phyloP scores from a whole-genome alignment of 169 alveolate species.

The Eimeria sp. region DNA sequence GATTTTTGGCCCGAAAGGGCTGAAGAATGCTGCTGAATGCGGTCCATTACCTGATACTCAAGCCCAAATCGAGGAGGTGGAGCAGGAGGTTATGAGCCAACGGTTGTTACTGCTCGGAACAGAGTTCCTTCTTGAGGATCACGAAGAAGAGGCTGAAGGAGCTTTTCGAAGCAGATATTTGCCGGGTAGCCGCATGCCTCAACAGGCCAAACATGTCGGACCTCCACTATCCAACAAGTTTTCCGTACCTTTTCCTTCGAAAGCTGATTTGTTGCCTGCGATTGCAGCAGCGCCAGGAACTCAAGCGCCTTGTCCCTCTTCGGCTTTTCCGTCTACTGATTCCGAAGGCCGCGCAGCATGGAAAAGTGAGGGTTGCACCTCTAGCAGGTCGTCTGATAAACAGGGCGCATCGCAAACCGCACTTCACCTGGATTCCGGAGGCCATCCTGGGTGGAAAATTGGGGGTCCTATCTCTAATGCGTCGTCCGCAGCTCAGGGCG shows the following conservation, averaged over 20 bases:
- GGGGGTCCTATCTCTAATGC: neutral
- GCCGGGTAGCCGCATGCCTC: neutral
- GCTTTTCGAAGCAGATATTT: neutral
- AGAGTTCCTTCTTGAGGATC: neutral
- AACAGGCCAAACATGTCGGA: neutral
- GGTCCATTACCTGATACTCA: neutral
- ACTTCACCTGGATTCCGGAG: neutral
- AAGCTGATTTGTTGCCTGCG: neutral
- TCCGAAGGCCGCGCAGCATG: neutral
- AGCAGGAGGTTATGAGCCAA: neutral
- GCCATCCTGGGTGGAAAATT: neutral
- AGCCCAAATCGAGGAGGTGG: neutral
- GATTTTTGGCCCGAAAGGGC: neutral
- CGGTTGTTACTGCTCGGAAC: neutral
- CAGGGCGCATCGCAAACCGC: neutral
- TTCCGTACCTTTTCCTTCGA: neutral
- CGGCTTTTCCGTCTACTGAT: neutral
- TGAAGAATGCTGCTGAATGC: neutral
- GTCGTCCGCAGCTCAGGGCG: neutral
- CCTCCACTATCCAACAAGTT: neutral
- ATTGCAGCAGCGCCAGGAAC: neutral
- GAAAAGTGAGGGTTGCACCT: neutral
- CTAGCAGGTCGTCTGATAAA: neutral
- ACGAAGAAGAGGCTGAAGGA: neutral
- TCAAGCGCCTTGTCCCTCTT: neutral